phyloP scores from a whole-genome alignment of 2,329 filamentous ascomycete genomes.

The Ophiostoma tasmaniense region DNA sequence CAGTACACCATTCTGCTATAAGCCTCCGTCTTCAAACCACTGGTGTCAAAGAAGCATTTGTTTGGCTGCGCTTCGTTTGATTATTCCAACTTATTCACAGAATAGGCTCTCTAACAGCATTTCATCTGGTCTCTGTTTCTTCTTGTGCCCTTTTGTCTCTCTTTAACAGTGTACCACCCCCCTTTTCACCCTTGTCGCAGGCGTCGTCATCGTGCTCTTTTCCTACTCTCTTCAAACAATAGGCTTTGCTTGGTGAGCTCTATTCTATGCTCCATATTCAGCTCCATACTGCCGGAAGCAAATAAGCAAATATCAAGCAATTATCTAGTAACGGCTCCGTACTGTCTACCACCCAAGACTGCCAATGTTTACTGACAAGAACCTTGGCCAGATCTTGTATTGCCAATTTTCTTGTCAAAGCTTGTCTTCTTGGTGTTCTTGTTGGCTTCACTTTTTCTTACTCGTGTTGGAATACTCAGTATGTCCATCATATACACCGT shows the following conservation, averaged over 20 bases:
- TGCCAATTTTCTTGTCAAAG: conserved; percentile 3
- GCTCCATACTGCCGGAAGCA: background rate
- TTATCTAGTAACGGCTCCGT: background rate
- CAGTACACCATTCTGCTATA: background rate
- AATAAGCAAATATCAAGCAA: background rate
- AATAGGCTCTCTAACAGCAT: background rate
- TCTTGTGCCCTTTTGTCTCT: background rate
- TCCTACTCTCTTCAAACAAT: background rate
- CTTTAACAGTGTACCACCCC: background rate
- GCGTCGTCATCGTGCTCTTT: background rate
- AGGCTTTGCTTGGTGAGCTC: too few relatives aligned
- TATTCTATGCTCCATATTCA: background rate
- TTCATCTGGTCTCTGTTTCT: conserved; percentile 3
- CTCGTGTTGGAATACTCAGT: too few relatives aligned
- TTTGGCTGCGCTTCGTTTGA: background rate
- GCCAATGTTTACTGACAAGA: background rate
- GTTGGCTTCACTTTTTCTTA: background rate
- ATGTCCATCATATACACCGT: too few relatives aligned
- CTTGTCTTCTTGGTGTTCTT: background rate
- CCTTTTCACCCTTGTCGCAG: background rate
- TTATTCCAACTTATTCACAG: background rate
- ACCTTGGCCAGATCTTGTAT: background rate
- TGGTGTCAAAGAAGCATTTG: background rate
- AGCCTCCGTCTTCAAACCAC: conserved; percentile 12
- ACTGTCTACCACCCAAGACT: background rate